phyloP scores from a whole-genome alignment of 192 early-diverging fungal genomes.

The Coemansia sp. region DNA sequence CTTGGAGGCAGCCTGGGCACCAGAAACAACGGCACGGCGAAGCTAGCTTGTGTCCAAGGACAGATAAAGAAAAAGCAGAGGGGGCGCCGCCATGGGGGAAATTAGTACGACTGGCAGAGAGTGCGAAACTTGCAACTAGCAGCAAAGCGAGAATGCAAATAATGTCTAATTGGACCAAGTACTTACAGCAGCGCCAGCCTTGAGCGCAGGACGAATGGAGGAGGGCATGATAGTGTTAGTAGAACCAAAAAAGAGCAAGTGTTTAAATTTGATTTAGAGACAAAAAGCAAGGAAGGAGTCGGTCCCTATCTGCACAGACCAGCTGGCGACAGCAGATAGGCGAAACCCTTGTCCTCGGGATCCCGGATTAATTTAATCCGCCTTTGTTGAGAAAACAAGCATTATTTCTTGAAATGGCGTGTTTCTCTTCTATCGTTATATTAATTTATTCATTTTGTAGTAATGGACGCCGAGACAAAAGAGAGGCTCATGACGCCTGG shows the following conservation, averaged over 20 bases:
- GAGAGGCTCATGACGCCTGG: constrained; percentile 46
- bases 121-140: not conserved
- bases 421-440: not conserved
- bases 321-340: not conserved
- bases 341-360: not conserved
- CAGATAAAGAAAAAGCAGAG: not conserved
- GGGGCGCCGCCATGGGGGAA: not conserved
- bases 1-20: constrained; percentile 25
- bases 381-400: no score
- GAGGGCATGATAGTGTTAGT: constrained; percentile 23
- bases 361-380: not conserved
- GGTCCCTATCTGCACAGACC: not conserved
- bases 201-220: constrained; percentile 41
- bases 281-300: not conserved
- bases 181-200: constrained; percentile 53
- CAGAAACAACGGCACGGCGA: constrained; percentile 35
- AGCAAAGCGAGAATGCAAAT: not conserved
- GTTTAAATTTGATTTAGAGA: constrained; percentile 1
- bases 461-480: constrained; percentile 32
- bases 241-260: not conserved
- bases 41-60: constrained; percentile 31
- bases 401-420: not conserved
- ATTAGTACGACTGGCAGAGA: constrained; percentile 1
- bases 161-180: not conserved
- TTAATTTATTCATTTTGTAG: not conserved